Evolutionary conservation across 2,329 filamentous ascomycete genomes (phyloP).

Genomic region (Pseudogymnoascus sp.): DNA sequence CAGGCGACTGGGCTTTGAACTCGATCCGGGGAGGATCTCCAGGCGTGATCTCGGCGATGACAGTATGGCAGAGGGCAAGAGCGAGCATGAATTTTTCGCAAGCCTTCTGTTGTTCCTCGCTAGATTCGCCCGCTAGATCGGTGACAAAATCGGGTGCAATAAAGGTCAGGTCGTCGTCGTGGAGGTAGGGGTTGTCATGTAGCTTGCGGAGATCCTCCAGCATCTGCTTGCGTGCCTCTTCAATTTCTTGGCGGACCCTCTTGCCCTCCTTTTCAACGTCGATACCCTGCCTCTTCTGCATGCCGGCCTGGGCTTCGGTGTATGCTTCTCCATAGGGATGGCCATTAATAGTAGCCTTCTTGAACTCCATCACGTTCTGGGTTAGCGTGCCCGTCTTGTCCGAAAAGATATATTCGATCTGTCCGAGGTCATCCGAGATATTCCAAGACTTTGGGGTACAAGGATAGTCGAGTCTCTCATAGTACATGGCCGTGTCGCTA

Average conservation of each 20-base stretch:
- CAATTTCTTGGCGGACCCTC: conserved; percentile 68
- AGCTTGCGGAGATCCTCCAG: conserved; percentile 64
- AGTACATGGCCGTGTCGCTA: conserved; percentile 94
- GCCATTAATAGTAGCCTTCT: conserved; percentile 93
- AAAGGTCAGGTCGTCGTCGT: conserved; percentile 85
- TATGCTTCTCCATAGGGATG: conserved; percentile 94
- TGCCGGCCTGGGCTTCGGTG: conserved; percentile 90
- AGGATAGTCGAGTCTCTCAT: conserved; percentile 85
- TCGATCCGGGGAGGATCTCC: conserved; percentile 83
- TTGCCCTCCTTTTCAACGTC: conserved; percentile 75
- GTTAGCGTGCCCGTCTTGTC: conserved; percentile 88
- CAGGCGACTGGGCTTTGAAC: conserved; percentile 95
- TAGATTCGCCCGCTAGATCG: conserved; percentile 71
- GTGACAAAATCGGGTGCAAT: conserved; percentile 82
- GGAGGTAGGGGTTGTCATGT: conserved; percentile 83
- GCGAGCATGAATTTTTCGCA: conserved; percentile 91
- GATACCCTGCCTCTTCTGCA: conserved; percentile 85
- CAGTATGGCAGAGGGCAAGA: conserved; percentile 87
- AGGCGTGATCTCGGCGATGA: conserved; percentile 81
- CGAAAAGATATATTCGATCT: conserved; percentile 98
- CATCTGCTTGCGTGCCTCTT: conserved; percentile 64
- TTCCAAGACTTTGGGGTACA: conserved; percentile 99
- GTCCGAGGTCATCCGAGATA: conserved; percentile 93
- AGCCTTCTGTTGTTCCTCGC: conserved; percentile 65
- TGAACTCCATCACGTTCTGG: conserved; percentile 97